Evolutionary conservation across 441 rosid genomes (phyloP), one percentile per base, ranked within the genome.

Genomic region (Pelargonium fulgidum): DNA sequence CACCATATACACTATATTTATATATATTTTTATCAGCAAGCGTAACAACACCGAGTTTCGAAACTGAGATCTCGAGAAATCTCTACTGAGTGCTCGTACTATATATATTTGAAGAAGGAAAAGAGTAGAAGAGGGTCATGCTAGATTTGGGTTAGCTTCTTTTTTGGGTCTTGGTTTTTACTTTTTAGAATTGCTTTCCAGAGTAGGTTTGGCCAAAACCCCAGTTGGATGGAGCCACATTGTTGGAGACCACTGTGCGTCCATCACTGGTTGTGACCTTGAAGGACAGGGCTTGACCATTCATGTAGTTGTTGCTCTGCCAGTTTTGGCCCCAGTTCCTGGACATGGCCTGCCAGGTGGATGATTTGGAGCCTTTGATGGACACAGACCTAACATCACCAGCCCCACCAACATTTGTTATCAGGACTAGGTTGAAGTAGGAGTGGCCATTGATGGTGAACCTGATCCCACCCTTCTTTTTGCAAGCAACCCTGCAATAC

Each of bases 311-410:
- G 83, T 88, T 85, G 85, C 86, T 88, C 62, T 88, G 93, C 93
- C 93, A 88, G 78, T 88, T 88, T 26, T 86, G 91, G 24, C 92
- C 92, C 92, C 92, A 87, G 71, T 87, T 87, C 52, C 93, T 82
- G 10, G 93, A 88, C 93, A 88, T 85, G 4, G 84, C 69, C 66
- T 85, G 87, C 93, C 93, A 88, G 0, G 89, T 82, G 88, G 13
- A 82, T 87, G 67, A 85, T 88, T 22, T 52, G 0, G 59, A n/a
- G 7, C 59, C 59, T 5, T 52, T 52, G 9, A 52, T 22, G 1
- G 59, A 52, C 59, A 52, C 59, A 14, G 20, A 52, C 59, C n/a
- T n/a, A 0, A 52, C 59, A 52, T 52, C 59, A 9, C 91, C 91
- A 1, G 90, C 93, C 1, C 87, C 93, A 3, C 93, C 93, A 1